These are phyloP conservation scores for Beauveria varroae DNA, from an alignment of 2,329 filamentous ascomycete genomes.

Conservation along the genomic window DNA sequence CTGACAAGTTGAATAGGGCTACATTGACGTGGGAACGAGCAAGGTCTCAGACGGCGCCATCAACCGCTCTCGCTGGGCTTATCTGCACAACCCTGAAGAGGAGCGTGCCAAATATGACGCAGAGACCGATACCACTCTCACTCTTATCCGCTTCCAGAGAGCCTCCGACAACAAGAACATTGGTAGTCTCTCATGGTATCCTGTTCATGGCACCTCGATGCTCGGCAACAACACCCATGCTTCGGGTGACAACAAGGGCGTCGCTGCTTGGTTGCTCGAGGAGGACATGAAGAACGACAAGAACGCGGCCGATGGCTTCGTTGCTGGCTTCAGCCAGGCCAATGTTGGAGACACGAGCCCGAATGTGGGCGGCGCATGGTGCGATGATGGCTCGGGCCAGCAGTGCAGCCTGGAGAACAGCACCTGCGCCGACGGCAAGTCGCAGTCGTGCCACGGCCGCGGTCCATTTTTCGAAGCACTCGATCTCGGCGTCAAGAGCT, in stretches of 20 bases:
- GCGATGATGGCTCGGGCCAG: conserved; percentile 71
- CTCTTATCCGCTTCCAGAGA: conserved; percentile 69
- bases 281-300: conserved; percentile 50
- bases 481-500: conserved; percentile 66
- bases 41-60: conserved; percentile 72
- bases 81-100: conserved; percentile 72
- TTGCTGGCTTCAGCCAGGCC: conserved; percentile 87
- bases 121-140: conserved; percentile 54
- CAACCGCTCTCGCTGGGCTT: conserved; percentile 83
- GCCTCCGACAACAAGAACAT: conserved; percentile 68
- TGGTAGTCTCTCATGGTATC: conserved; percentile 82
- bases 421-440: conserved; percentile 66
- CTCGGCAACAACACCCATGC: conserved; percentile 88
- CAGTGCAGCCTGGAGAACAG: conserved; percentile 73
- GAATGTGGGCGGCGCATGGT: conserved; percentile 81
- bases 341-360: conserved; percentile 88
- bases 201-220: conserved; percentile 86
- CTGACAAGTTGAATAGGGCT: conserved; percentile 37
- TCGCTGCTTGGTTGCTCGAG: conserved; percentile 81
- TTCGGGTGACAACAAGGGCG: conserved; percentile 91
- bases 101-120: conserved; percentile 63
- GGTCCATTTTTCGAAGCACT: conserved; percentile 61
- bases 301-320: conserved; percentile 58
- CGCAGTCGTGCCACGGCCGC: conserved; percentile 64
- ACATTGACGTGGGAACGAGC: conserved; percentile 61